Evolutionary conservation across 2,329 filamentous ascomycete genomes (phyloP), one percentile per base, ranked within the genome.

Genomic region (Arthrobotrys sinensis): DNA sequence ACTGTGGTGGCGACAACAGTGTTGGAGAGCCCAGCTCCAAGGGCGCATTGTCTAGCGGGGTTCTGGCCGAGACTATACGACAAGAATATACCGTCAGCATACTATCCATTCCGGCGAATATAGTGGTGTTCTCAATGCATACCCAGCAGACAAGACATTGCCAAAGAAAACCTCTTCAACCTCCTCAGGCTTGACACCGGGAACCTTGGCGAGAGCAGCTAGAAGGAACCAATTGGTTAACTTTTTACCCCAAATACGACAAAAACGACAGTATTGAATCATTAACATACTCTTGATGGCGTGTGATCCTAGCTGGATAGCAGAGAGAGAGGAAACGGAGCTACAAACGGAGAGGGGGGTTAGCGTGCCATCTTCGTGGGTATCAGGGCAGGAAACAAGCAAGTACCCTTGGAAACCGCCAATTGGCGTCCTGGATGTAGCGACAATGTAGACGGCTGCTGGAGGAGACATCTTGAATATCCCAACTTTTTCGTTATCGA

Each of bases 111-210:
- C 36, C 40, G 7, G 19, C 1, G 76, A 57, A 69, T 40, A 48
- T 21, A 36, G 45, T 38, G 57, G 57, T 34, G 16, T 68, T 46
- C 65, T 80, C 43, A 45, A 45, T 43, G 83, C 88, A 82, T 89
- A 97, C 94, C 95, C 94, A 85, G 95, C 96, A 77, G 94, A 97
- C 83, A 99, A 89, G 81, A 99, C 96, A 88, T 99, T 99, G 85
- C 96, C 96, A 84, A 97, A 96, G 88, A 96, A 96, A 84, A 99
- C 93, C 85, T 99, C 96, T 84, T 99, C 91, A 75, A 99, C 93
- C 84, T 97, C 90, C 83, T 94, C 90, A 69, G 93, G 89, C 87
- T 96, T 94, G 86, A 99, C 90, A 83, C 91, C 89, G 70, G 96
- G 91, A 55, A 92, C 93, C 83, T 93, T 92, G 86, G 94, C 92